These are phyloP conservation scores for Agroathelia rolfsii DNA, from an alignment of 1,284 basidiomycete species.

Conservation along the genomic window DNA sequence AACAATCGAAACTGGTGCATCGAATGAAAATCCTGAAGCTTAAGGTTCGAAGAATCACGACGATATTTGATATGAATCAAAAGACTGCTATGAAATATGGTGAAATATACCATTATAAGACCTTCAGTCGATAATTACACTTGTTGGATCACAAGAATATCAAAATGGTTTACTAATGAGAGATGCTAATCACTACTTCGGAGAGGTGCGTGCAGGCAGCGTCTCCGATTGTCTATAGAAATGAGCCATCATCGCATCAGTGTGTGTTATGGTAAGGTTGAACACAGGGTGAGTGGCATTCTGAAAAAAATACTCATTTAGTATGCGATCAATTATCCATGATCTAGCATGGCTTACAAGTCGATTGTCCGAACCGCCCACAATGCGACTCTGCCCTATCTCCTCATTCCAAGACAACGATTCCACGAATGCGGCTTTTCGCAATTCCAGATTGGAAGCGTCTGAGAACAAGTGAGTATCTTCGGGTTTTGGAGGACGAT, in stretches of 20 bases:
- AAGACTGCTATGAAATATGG: too few species aligned
- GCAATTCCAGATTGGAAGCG: conserved; percentile 26
- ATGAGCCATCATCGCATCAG: conserved; percentile 62
- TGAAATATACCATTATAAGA: too few species aligned
- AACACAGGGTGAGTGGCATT: conserved; percentile 88
- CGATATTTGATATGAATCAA: too few species aligned
- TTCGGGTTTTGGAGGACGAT: conserved; percentile 8
- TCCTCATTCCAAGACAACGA: conserved; percentile 73
- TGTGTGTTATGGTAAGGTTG: conserved; percentile 70
- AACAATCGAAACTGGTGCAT: conserved; percentile 16
- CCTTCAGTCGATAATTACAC: too few species aligned
- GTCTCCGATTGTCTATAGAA: conserved; percentile 64
- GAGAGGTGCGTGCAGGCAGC: too few species aligned
- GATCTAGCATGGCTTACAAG: conserved; percentile 42
- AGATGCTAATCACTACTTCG: too few species aligned
- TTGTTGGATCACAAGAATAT: too few species aligned
- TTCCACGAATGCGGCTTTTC: conserved; percentile 46
- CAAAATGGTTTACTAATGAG: too few species aligned
- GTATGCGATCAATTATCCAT: conserved; percentile 1
- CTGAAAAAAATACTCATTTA: conserved; percentile 27
- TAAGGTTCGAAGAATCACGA: too few species aligned
- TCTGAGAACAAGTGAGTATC: conserved; percentile 6
- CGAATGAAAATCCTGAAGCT: too few species aligned
- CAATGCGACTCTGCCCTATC: conserved; percentile 46
- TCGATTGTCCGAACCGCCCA: conserved; percentile 60